Base-by-base conservation (phyloP, 2,329 filamentous ascomycete species). In the Aspergillus novoparasiticus region DNA sequence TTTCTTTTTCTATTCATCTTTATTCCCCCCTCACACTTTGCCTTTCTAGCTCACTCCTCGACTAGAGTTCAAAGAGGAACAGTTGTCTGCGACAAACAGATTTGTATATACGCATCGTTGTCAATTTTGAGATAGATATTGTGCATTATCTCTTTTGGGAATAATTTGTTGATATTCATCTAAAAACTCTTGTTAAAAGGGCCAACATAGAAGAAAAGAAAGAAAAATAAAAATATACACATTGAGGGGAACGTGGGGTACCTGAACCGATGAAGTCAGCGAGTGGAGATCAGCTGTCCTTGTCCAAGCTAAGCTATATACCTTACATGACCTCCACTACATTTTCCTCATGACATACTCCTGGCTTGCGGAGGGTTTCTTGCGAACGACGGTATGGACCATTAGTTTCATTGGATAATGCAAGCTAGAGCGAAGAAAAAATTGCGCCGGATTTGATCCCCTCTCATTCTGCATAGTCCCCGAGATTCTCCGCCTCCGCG, bases 101-200 rank as follows among this genome's bases (percentile, higher is more conserved):
- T 64, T 61, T 72, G 70, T 72, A 71, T 68, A 72, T 72, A 72
- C 61, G 64, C 64, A 64, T 59, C 57, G 61, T 61, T 59, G 61
- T 62, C 60, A 63, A 60, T 61, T 68, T 70, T 61, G 63, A 64
- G 55, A 68, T 71, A 69, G 67, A 71, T 64, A 54, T 59, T 59
- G 46, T 63, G 61, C 43, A 58, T 59, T 62, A 46, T 45, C 58
- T 48, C 14, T 3, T 34, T 21, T 19, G 16, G 53, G 23, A 16
- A 30, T 46, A 55, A 45, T 45, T 56, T 28, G n/a, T 59, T 28
- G n/a, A 23, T 16, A 48, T 8, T 28, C 12, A 6, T 23, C 43
- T 43, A 6, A n/a, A 21, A 10, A 12, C 11, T 46, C 11, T 48
- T 19, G 39, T 41, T 9, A 41, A n/a, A 8, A 41, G 39, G 39